Conservation (phyloP, 805 yeast species). For the Candida suzukii region DNA sequence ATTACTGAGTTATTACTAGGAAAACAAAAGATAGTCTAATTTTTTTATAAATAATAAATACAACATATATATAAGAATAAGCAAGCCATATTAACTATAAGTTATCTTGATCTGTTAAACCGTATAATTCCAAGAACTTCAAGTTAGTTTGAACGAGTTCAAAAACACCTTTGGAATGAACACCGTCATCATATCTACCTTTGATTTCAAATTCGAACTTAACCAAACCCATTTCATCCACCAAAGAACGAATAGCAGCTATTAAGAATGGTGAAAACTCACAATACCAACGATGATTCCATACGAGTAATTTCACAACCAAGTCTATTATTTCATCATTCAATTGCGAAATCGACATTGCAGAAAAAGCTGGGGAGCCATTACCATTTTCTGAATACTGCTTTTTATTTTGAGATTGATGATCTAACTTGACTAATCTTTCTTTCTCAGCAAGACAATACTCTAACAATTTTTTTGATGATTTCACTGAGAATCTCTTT, state of each 20-base stretch:
- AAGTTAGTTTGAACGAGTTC: slow-evolving; percentile 49
- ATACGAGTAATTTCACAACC: slow-evolving; percentile 76
- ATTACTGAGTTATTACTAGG: too few relatives aligned
- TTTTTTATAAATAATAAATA: not conserved
- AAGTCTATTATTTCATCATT: slow-evolving; percentile 59
- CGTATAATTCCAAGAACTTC: slow-evolving; percentile 37
- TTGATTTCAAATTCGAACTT: slow-evolving; percentile 68
- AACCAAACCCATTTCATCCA: slow-evolving; percentile 70
- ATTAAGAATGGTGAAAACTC: slow-evolving; percentile 74
- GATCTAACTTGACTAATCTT: slow-evolving; percentile 10
- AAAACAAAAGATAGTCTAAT: too few relatives aligned
- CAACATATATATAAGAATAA: not conserved
- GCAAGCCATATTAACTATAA: not conserved
- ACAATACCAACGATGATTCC: slow-evolving; percentile 97
- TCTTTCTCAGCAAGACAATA: slow-evolving; percentile 49
- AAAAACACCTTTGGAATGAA: slow-evolving; percentile 45
- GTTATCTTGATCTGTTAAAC: slow-evolving; percentile 25
- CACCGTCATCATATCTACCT: slow-evolving; percentile 57
- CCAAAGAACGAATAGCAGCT: slow-evolving; percentile 50
- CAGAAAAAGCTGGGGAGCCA: not conserved
- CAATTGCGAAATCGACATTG: slow-evolving; percentile 23
- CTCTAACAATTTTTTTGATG: slow-evolving; percentile 66
- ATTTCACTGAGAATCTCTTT: slow-evolving; percentile 72
- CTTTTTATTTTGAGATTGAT: slow-evolving; percentile 1
- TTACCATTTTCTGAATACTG: not conserved